phyloP scores from a whole-genome alignment of 768 basidiomycete species.

The Trametopsis cervina region DNA sequence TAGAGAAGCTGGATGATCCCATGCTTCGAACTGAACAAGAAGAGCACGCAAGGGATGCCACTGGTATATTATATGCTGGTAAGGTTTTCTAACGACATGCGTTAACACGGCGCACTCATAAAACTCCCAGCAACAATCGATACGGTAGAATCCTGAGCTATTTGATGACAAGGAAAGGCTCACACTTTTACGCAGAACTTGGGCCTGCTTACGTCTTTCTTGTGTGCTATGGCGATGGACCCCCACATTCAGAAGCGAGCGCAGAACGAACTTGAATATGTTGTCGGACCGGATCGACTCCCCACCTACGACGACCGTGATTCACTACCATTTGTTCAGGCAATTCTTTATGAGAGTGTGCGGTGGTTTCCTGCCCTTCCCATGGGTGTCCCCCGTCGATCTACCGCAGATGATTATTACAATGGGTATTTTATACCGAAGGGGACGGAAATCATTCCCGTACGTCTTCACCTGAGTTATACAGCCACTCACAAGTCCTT shows the following conservation, averaged over 20 bases:
- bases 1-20: background rate
- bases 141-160: background rate
- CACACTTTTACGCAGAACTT: background rate
- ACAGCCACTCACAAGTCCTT: background rate
- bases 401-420: constrained; percentile 3
- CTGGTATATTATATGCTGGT: background rate
- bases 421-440: background rate
- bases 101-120: background rate
- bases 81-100: background rate
- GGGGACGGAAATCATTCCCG: background rate
- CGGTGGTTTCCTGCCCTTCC: constrained; percentile 20
- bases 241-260: constrained; percentile 16
- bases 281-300: constrained; percentile 18
- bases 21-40: background rate
- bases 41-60: background rate
- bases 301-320: constrained; percentile 18
- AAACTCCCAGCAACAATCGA: background rate
- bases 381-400: background rate
- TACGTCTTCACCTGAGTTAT: background rate
- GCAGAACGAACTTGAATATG: constrained; percentile 10
- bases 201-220: constrained; percentile 1
- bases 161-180: background rate
- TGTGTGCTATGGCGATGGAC: constrained; percentile 12
- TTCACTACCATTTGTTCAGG: constrained; percentile 21
- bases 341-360: constrained; percentile 19